These are phyloP conservation scores for Platanthera zijinensis DNA, from an alignment of 106 monocot genomes.

Conservation along the genomic window DNA sequence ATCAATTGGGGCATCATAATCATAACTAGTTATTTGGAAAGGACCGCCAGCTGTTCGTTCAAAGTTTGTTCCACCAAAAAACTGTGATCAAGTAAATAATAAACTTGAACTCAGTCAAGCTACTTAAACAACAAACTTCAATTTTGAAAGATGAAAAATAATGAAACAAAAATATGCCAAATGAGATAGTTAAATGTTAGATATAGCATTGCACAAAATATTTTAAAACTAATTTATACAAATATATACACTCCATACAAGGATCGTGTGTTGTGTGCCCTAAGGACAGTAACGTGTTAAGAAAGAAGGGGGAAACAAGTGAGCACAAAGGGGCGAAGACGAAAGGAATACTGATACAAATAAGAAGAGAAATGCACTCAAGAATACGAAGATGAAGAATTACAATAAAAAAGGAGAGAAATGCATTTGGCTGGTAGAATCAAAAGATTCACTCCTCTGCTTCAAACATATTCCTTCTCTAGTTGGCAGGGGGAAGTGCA, in stretches of 20 bases:
- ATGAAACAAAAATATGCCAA: background rate
- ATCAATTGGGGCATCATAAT: conserved; percentile 98
- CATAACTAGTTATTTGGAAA: conserved; percentile 87
- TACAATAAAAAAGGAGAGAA: too few species aligned
- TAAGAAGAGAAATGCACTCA: too few species aligned
- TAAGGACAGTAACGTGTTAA: background rate
- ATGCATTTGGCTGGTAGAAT: too few species aligned
- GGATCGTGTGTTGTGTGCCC: background rate
- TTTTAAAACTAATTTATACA: background rate
- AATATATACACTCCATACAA: background rate
- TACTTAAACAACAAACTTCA: background rate
- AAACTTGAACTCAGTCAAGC: conserved; percentile 5
- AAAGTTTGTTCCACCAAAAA: conserved; percentile 98
- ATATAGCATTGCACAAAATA: background rate
- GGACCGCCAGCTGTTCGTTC: conserved; percentile 90
- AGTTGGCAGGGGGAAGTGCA: too few species aligned
- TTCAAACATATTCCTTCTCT: too few species aligned
- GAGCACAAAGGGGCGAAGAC: background rate
- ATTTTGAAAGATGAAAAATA: background rate
- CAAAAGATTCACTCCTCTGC: too few species aligned
- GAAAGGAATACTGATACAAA: background rate
- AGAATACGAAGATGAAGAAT: too few species aligned
- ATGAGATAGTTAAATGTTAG: background rate
- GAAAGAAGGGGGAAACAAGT: background rate
- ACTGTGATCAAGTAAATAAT: conserved; percentile 38